These are phyloP conservation scores for Pulicaria dysenterica DNA, from an alignment of 129 eudicot genomes.

Conservation along the genomic window DNA sequence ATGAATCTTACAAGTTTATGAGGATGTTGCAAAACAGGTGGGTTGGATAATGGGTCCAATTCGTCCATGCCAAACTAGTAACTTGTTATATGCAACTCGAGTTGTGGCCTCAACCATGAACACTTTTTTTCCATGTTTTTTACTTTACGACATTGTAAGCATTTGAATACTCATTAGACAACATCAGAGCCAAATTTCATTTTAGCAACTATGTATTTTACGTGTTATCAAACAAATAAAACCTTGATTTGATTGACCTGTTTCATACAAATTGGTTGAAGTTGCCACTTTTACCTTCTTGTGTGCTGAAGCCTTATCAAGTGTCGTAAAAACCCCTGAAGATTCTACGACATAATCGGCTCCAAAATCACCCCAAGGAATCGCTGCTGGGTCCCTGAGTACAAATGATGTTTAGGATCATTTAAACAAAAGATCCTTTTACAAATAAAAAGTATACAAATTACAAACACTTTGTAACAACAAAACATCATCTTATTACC, in stretches of 20 bases:
- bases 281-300: slow-evolving; percentile 53
- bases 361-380: slow-evolving; percentile 99
- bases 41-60: background rate
- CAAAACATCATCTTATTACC: slow-evolving; percentile 44
- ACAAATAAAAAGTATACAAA: background rate
- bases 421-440: background rate
- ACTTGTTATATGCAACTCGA: background rate
- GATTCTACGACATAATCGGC: slow-evolving; percentile 97
- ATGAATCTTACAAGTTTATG: background rate
- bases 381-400: slow-evolving; percentile 84
- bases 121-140: background rate
- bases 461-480: background rate
- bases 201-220: too few species aligned
- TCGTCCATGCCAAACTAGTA: background rate
- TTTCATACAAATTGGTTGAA: background rate
- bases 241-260: background rate
- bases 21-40: background rate
- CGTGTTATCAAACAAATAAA: too few species aligned
- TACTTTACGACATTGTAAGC: background rate
- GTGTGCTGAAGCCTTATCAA: slow-evolving; percentile 91
- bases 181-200: too few species aligned
- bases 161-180: too few species aligned
- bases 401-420: background rate
- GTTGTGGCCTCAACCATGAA: background rate
- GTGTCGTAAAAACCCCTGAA: slow-evolving; percentile 89